These are phyloP conservation scores for Ascochyta pisi DNA, from an alignment of 2,329 filamentous ascomycete species.

Conservation along the genomic window DNA sequence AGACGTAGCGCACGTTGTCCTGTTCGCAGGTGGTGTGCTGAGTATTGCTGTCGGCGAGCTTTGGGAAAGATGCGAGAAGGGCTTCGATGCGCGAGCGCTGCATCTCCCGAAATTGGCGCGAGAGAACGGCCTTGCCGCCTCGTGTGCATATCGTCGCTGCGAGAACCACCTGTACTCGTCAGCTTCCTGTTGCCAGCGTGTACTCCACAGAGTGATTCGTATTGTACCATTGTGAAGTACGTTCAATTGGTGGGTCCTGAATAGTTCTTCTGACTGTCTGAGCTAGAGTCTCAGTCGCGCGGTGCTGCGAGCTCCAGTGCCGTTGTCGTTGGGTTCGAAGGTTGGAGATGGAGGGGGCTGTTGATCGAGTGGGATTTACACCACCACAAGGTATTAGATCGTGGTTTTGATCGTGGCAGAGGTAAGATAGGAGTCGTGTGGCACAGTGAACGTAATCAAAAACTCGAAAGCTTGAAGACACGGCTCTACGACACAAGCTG, in stretches of 20 bases:
- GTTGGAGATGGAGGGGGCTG: slow-evolving; percentile 20
- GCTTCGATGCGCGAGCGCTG: slow-evolving; percentile 95
- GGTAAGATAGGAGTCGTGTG: too few species aligned
- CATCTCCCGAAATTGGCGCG: slow-evolving; percentile 97
- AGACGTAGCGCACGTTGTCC: slow-evolving; percentile 99
- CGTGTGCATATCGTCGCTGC: slow-evolving; percentile 98
- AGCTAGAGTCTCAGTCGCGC: not conserved
- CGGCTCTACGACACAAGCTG: slow-evolving; percentile 13
- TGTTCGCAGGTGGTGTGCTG: slow-evolving; percentile 99
- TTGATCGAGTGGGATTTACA: slow-evolving; percentile 6
- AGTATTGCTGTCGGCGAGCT: slow-evolving; percentile 92
- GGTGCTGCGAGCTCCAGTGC: slow-evolving; percentile 1
- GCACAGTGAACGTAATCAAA: slow-evolving; percentile 1
- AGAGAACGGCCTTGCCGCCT: slow-evolving; percentile 97
- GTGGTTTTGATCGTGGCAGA: not conserved
- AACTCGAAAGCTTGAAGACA: slow-evolving; percentile 1
- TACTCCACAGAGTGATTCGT: not conserved
- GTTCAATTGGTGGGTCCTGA: slow-evolving; percentile 12
- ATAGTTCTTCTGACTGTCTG: not conserved
- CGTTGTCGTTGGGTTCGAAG: slow-evolving; percentile 3
- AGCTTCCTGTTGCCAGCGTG: slow-evolving; percentile 25
- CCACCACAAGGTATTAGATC: not conserved
- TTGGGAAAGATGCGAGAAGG: slow-evolving; percentile 94
- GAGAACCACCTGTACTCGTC: slow-evolving; percentile 79
- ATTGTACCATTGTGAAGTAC: slow-evolving; percentile 40